phyloP scores from a whole-genome alignment of 371 early-diverging fungal species.

The Saksenaea vasiformis region DNA sequence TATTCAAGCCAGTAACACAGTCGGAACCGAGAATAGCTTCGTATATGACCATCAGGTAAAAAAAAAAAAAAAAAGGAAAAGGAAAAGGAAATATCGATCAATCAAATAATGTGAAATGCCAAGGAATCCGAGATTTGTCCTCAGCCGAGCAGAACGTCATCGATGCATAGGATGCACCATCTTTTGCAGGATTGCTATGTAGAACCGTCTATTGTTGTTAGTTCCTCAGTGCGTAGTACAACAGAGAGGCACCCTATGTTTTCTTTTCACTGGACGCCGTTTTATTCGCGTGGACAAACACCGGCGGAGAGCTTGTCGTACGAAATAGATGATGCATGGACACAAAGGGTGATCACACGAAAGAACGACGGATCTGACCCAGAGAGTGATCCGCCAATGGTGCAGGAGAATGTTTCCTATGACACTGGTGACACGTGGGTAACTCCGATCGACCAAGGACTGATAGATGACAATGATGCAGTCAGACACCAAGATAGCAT shows the following conservation, averaged over 20 bases:
- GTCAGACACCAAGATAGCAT: too few species aligned
- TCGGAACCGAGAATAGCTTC: too few species aligned
- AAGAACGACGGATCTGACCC: neutral
- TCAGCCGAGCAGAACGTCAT: neutral
- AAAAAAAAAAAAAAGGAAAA: too few species aligned
- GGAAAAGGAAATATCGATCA: too few species aligned
- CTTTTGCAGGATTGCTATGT: neutral
- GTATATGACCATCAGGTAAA: too few species aligned
- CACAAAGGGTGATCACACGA: neutral
- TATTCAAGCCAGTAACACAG: too few species aligned
- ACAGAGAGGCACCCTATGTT: neutral
- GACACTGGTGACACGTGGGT: too few species aligned
- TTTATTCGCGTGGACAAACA: neutral
- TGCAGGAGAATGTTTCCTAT: too few species aligned
- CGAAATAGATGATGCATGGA: neutral
- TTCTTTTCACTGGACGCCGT: neutral
- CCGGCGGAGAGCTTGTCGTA: neutral
- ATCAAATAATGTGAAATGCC: too few species aligned
- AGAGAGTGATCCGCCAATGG: too few species aligned
- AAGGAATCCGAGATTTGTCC: neutral
- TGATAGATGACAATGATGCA: too few species aligned
- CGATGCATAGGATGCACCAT: neutral
- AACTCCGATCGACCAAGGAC: too few species aligned
- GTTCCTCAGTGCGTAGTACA: neutral
- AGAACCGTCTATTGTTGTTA: neutral